Conservation (phyloP, 2,329 filamentous ascomycete species). For the Hymenotorrendiella dingleyae region DNA sequence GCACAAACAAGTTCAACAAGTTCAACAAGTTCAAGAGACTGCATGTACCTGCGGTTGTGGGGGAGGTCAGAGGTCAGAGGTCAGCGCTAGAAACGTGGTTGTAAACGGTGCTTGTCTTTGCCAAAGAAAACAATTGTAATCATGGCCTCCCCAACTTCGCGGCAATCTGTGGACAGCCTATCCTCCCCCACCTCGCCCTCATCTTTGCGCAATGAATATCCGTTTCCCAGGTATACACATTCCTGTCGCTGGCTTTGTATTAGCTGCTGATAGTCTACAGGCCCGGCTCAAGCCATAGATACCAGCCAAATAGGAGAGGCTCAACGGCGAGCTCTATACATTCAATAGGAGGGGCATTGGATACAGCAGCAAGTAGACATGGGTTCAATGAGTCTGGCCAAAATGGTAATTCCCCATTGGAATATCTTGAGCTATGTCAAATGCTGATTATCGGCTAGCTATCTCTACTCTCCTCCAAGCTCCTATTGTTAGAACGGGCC, state of each 20-base stretch:
- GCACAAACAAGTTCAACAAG: background rate
- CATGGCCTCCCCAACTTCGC: conserved; percentile 38
- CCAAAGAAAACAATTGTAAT: conserved; percentile 10
- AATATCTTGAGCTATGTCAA: conserved; percentile 89
- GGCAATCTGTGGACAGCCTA: conserved; percentile 43
- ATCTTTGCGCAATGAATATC: conserved; percentile 40
- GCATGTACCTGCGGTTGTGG: conserved; percentile 11
- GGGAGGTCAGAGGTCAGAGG: conserved; percentile 23
- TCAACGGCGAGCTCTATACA: conserved; percentile 80
- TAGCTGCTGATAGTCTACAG: conserved; percentile 30
- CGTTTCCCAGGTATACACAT: conserved; percentile 45
- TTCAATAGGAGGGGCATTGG: conserved; percentile 79
- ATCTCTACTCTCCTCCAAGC: conserved; percentile 92
- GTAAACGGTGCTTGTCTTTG: conserved; percentile 1
- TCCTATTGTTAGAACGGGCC: conserved; percentile 81
- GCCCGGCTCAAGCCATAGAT: conserved; percentile 30
- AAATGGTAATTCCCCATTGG: conserved; percentile 94
- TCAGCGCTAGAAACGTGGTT: too few relatives aligned
- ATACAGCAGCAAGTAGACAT: conserved; percentile 54
- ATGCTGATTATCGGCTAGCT: conserved; percentile 81
- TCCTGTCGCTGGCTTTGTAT: conserved; percentile 1
- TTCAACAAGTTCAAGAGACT: background rate
- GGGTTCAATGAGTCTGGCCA: conserved; percentile 69
- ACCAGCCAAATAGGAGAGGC: conserved; percentile 58
- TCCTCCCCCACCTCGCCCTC: conserved; percentile 33